These are phyloP conservation scores for Sugiyamaella grinbergsii DNA, from an alignment of 1,139 yeast genomes.

Conservation along the genomic window DNA sequence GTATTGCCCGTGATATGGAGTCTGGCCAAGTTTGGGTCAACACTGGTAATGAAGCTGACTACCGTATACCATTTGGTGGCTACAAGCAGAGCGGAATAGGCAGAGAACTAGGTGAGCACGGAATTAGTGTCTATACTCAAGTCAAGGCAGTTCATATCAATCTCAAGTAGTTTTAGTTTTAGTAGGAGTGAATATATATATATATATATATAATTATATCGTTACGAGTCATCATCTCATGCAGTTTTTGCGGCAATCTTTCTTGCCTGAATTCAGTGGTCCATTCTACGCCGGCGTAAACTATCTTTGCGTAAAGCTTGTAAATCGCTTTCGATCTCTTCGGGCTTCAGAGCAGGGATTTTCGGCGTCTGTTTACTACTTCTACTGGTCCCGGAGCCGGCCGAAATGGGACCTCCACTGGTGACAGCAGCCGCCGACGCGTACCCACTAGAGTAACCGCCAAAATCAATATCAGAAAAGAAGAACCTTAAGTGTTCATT, in stretches of 20 bases:
- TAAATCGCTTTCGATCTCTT: slow-evolving; percentile 21
- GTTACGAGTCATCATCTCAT: slow-evolving; percentile 3
- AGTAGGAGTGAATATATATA: neutral
- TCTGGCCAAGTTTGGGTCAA: slow-evolving; percentile 82
- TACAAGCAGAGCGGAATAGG: slow-evolving; percentile 87
- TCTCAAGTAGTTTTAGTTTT: neutral
- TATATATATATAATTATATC: slow-evolving; percentile 5
- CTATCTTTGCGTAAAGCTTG: slow-evolving; percentile 11
- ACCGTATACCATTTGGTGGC: slow-evolving; percentile 78
- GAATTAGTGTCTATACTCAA: slow-evolving; percentile 77
- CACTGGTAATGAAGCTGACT: slow-evolving; percentile 81
- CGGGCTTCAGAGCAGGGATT: slow-evolving; percentile 19
- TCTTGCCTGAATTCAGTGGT: no score
- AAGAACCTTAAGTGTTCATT: slow-evolving; percentile 26
- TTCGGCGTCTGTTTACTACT: slow-evolving; percentile 19
- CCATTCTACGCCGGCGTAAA: slow-evolving; percentile 13
- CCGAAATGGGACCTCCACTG: slow-evolving; percentile 11
- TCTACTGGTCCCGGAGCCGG: slow-evolving; percentile 13
- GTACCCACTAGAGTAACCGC: slow-evolving; percentile 22
- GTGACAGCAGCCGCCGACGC: slow-evolving; percentile 18
- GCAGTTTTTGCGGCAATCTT: no score
- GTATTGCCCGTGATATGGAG: slow-evolving; percentile 61
- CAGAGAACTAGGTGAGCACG: slow-evolving; percentile 80
- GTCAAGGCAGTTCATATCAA: slow-evolving; percentile 58
- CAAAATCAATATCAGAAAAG: slow-evolving; percentile 26